phyloP scores from a whole-genome alignment of 139 green algal species.

The Medakamo hakoo region DNA sequence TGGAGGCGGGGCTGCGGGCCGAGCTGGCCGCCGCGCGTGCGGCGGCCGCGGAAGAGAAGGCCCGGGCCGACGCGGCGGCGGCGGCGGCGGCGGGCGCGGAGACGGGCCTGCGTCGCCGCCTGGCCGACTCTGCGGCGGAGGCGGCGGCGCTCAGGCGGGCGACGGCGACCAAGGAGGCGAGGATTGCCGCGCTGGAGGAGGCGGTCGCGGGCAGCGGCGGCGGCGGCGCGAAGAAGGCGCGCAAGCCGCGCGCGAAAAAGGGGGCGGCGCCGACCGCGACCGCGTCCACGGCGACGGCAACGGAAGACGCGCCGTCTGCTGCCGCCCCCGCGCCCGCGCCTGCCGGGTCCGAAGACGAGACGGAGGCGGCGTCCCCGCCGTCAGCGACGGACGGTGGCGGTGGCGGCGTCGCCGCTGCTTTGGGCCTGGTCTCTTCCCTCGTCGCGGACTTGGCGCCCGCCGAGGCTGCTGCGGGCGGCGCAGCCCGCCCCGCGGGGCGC shows the following conservation, averaged over 20 bases:
- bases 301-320: neutral
- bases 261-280: too few relatives aligned
- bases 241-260: too few relatives aligned
- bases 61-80: neutral
- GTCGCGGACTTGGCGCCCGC: too few relatives aligned
- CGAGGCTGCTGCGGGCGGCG: too few relatives aligned
- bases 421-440: too few relatives aligned
- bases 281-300: neutral
- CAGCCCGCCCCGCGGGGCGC: too few relatives aligned
- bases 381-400: too few relatives aligned
- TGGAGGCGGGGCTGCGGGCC: neutral
- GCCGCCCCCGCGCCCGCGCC: too few relatives aligned
- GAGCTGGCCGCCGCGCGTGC: neutral
- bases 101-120: neutral
- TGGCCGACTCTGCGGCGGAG: neutral
- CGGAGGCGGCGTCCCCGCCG: too few relatives aligned
- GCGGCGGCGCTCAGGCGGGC: neutral
- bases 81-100: neutral
- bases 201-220: neutral
- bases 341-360: neutral
- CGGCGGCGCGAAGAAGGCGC: too few relatives aligned
- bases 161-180: neutral
- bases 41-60: neutral
- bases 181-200: neutral
- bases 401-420: too few relatives aligned